phyloP scores from a whole-genome alignment of 139 green algal genomes.

The Gonium pectorale region DNA sequence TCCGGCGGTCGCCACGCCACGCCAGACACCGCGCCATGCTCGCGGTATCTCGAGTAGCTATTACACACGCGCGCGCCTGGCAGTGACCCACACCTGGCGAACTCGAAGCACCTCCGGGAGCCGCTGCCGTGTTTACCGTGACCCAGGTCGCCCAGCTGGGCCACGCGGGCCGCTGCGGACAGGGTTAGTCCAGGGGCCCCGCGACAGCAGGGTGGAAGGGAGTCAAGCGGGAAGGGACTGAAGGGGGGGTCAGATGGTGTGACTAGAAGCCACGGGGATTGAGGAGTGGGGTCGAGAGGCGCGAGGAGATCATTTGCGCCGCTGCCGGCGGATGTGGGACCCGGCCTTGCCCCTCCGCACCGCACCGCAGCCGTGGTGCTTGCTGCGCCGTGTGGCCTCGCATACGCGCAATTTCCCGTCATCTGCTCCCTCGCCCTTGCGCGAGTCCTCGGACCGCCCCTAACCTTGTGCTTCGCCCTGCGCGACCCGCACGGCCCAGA shows the following conservation, averaged over 20 bases:
- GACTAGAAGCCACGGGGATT: background rate
- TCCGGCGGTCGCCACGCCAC: background rate
- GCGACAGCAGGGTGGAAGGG: background rate
- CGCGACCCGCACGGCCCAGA: too few relatives aligned
- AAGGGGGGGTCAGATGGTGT: background rate
- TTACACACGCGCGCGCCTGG: background rate
- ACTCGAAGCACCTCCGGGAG: constrained; percentile 72
- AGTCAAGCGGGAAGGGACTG: background rate
- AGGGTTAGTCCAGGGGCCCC: too few relatives aligned
- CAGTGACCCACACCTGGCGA: too few relatives aligned
- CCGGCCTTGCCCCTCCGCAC: background rate
- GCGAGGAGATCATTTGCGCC: too few relatives aligned
- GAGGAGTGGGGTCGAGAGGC: too few relatives aligned
- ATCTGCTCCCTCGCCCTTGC: background rate
- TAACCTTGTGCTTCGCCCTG: too few relatives aligned
- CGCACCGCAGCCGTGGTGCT: background rate
- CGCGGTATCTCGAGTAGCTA: background rate
- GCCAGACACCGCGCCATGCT: background rate
- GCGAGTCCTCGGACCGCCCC: too few relatives aligned
- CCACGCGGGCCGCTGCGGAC: constrained; percentile 53
- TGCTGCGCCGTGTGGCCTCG: background rate
- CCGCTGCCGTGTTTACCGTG: constrained; percentile 79
- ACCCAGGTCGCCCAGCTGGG: constrained; percentile 86
- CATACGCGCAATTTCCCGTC: background rate
- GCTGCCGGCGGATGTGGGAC: background rate